Evolutionary conservation across 306 rosid genomes (phyloP).

Genomic region (Quercus rubra): DNA sequence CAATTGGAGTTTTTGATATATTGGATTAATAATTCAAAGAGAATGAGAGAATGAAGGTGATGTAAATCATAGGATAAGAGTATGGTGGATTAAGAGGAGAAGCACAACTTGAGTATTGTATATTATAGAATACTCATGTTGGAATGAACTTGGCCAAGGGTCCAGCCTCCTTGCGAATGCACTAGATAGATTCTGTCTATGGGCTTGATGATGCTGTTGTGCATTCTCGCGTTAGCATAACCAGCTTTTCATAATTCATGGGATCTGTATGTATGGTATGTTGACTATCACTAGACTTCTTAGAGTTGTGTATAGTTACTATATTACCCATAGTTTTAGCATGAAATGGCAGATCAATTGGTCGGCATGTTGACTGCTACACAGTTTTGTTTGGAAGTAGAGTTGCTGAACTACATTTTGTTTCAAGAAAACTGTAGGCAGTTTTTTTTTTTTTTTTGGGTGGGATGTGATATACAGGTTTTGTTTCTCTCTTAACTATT

Average conservation of each 20-base stretch:
- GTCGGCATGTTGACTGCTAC: background rate
- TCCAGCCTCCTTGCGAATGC: conserved; percentile 79
- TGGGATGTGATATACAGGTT: too few species aligned
- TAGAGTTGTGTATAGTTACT: background rate
- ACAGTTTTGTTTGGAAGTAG: background rate
- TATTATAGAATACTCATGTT: too few species aligned
- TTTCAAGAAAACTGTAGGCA: background rate
- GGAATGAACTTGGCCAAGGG: conserved; percentile 81
- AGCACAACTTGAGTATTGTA: too few species aligned
- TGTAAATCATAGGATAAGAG: too few species aligned
- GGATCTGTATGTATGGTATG: conserved; percentile 18
- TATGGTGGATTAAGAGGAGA: too few species aligned
- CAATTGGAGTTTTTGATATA: too few species aligned
- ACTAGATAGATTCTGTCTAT: conserved; percentile 78
- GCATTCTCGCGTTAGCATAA: conserved; percentile 58
- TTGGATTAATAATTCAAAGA: too few species aligned
- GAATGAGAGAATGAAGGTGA: too few species aligned
- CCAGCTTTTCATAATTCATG: conserved; percentile 33
- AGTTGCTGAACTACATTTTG: background rate
- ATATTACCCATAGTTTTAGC: background rate
- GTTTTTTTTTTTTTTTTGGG: background rate
- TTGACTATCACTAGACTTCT: background rate
- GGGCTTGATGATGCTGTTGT: conserved; percentile 70
- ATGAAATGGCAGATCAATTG: conserved; percentile 2
- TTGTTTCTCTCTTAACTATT: too few species aligned